phyloP scores from a whole-genome alignment of 192 early-diverging fungal species.

The Backusella luteola region DNA sequence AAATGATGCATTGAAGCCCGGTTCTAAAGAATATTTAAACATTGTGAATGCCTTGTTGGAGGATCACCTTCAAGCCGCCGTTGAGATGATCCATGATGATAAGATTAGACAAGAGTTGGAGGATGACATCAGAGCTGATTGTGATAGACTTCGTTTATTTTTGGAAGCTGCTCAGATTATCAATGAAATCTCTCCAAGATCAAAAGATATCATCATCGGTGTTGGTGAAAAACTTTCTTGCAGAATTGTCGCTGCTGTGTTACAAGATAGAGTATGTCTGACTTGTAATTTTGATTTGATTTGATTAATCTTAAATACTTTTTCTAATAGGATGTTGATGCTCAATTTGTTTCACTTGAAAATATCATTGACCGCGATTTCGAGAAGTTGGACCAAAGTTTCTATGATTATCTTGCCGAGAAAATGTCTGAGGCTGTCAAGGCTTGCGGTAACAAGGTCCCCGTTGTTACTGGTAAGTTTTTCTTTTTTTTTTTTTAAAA shows the following conservation, averaged over 20 bases:
- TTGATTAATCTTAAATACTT: not conserved
- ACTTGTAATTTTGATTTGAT: conserved; percentile 20
- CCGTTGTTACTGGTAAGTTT: conserved; percentile 81
- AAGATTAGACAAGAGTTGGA: conserved; percentile 53
- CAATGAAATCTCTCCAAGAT: conserved; percentile 95
- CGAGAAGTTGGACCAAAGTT: conserved; percentile 85
- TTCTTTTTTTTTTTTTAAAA: no score
- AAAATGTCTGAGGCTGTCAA: conserved; percentile 60
- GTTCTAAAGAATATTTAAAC: conserved; percentile 63
- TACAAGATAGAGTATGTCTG: conserved; percentile 57
- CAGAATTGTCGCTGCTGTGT: conserved; percentile 79
- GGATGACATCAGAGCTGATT: conserved; percentile 73
- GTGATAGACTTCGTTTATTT: conserved; percentile 76
- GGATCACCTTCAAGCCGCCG: conserved; percentile 74
- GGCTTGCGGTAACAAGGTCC: conserved; percentile 65
- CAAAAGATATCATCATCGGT: conserved; percentile 91
- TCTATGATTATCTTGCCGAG: conserved; percentile 89
- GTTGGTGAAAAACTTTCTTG: conserved; percentile 95
- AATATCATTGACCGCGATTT: conserved; percentile 81
- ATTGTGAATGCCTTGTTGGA: conserved; percentile 82
- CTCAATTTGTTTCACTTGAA: conserved; percentile 86
- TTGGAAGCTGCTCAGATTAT: conserved; percentile 90
- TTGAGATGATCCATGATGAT: conserved; percentile 49
- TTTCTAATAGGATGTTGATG: conserved; percentile 59
- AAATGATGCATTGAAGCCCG: conserved; percentile 69